Base-by-base conservation (phyloP, 345 rosid species). In the Ailanthus altissimus region DNA sequence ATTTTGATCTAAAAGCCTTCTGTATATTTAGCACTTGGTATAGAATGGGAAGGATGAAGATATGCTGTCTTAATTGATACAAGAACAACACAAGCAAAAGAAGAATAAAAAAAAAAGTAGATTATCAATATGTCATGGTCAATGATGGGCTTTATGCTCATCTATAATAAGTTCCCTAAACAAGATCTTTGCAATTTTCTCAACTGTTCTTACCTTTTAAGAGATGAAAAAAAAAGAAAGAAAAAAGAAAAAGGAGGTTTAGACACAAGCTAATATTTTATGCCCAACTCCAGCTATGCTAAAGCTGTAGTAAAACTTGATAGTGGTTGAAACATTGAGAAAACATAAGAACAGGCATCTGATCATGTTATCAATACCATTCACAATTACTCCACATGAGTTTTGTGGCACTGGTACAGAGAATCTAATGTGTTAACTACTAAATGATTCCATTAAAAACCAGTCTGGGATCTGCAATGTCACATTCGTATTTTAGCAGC, bases 211-310 rank as follows among this genome's bases (percentile, higher is more conserved):
- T 18, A 18, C 43, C 67, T 28, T 73, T 45, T 47, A 18, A 45
- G 32, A 42, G n/a, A 0, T 8, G 18, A 45, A 11, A 46, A 9
- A 23, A 59, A 21, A 6, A 72, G n/a, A n/a, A n/a, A n/a, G n/a
- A n/a, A n/a, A n/a, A n/a, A n/a, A n/a, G n/a, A 15, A 74, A 54
- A 74, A 26, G 51, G 40, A 72, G 13, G 61, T 54, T 57, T 8
- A 43, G 28, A 72, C 25, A 23, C 20, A 72, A 43, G 66, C 23
- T 72, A 42, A 15, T 10, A 49, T 28, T 18, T 60, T 74, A 28
- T 28, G 77, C 57, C 8, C n/a, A 20, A 32, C 38, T 20, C 74
- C 10, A 53, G 25, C 5, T 36, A 53, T 32, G 4, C 54, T 43
- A 21, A 40, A 43, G 4, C 18, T 28, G 59, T 58, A 49, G 45